A percentile compares a stretch with the other conserved stretches of the same genome.
Evolutionary conservation across 179 eudicot genomes (phyloP).

Genomic region (Beta lomatogona): DNA sequence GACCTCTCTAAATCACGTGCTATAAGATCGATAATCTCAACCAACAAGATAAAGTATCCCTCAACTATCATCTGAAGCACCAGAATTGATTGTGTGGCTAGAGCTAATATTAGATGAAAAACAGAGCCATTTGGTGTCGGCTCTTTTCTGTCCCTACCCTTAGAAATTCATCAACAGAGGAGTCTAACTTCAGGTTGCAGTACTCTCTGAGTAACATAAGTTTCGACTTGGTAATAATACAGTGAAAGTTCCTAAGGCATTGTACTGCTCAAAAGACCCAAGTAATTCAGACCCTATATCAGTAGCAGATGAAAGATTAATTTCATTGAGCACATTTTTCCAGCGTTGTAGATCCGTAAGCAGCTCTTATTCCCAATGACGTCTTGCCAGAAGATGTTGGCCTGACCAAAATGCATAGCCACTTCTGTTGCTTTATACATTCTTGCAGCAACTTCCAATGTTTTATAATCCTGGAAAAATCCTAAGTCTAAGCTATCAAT

Average conservation of each 20-base stretch:
- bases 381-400: constrained; percentile 90
- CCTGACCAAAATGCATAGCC: constrained; percentile 92
- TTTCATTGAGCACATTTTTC: constrained; percentile 78
- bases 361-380: constrained; percentile 71
- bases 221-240: constrained; percentile 52
- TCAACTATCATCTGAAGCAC: constrained; percentile 48
- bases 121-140: constrained; percentile 58
- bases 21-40: constrained; percentile 60
- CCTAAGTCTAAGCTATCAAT: constrained; percentile 53
- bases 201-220: constrained; percentile 70
- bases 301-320: constrained; percentile 87
- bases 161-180: constrained; percentile 39
- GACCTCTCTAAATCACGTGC: constrained; percentile 38
- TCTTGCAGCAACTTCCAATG: constrained; percentile 78
- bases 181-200: constrained; percentile 59
- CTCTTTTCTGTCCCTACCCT: constrained; percentile 44
- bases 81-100: constrained; percentile 36
- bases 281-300: constrained; percentile 92
- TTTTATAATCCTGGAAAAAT: constrained; percentile 66
- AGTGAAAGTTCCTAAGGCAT: constrained; percentile 72
- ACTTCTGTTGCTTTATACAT: constrained; percentile 73
- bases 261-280: constrained; percentile 96
- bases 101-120: constrained; percentile 50
- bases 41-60: constrained; percentile 45
- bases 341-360: constrained; percentile 82